Percentiles rank a stretch among this genome's conserved stretches.
Evolutionary conservation across 139 green algal genomes (phyloP).

Genomic region (Limnomonas spitsbergensis): DNA sequence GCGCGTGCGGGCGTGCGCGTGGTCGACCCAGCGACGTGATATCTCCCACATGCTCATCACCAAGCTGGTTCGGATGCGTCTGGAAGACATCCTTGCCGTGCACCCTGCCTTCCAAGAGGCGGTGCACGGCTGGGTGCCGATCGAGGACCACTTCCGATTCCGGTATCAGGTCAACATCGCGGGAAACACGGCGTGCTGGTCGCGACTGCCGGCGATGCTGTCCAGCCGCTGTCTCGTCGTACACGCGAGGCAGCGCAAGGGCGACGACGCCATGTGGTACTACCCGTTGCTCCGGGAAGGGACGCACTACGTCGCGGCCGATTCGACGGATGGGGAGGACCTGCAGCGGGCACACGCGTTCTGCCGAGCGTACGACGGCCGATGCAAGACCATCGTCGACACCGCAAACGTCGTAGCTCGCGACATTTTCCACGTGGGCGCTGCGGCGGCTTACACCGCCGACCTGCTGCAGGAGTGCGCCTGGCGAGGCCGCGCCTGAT

Average conservation of each 20-base stretch:
- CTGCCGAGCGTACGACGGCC: neutral
- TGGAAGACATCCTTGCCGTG: neutral
- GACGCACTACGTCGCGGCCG: constrained; percentile 4
- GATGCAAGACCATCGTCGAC: neutral
- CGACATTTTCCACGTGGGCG: neutral
- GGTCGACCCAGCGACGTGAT: neutral
- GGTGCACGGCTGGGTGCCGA: neutral
- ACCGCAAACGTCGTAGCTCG: neutral
- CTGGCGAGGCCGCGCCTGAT: neutral
- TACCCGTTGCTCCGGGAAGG: constrained; percentile 8
- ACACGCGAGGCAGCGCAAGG: too few relatives aligned
- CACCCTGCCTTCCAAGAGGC: too few relatives aligned
- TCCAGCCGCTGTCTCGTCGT: neutral
- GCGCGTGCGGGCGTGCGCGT: constrained; percentile 12
- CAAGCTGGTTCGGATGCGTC: neutral
- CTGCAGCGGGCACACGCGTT: neutral
- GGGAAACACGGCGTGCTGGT: constrained; percentile 14
- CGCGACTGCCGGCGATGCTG: constrained; percentile 11
- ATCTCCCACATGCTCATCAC: neutral
- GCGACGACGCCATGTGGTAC: constrained; percentile 4
- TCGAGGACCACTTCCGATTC: constrained; percentile 11
- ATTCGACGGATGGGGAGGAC: neutral
- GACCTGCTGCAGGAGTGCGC: constrained; percentile 1
- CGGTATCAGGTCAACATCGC: constrained; percentile 11
- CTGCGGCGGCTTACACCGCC: neutral